Evolutionary conservation across 176 grass and related monocot species (phyloP), one percentile per base, ranked within the genome.

Genomic region (Chloris gayana): DNA sequence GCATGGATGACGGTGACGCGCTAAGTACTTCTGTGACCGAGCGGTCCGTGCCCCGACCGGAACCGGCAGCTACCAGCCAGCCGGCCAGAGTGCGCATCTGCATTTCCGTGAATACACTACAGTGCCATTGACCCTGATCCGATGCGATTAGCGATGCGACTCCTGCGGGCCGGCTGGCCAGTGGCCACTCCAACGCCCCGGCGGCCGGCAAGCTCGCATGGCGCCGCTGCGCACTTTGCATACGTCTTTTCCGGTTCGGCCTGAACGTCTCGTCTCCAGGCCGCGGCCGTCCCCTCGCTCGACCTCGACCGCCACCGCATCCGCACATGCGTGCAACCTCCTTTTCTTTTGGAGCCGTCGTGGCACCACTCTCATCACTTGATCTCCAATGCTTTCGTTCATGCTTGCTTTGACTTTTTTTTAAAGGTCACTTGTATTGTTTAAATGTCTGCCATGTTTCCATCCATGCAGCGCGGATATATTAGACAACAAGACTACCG

Each of bases 201-300:
- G n/a, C 31, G n/a, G 11, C 53, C 78, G 72, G 79, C 79, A 77
- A 82, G 78, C 72, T 76, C 53, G 78, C 72, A 64, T 82, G 72
- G 85, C 31, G 18, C 14, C n/a, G 31, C 47, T 59, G 50, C 62
- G 50, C 63, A 42, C 51, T 64, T 76, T 62, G 65, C 53, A 19
- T 42, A n/a, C n/a, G 64, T 77, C 65, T 76, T 87, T 64, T 82
- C 54, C 33, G 60, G 41, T 76, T 47, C 26, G 29, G 57, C 61
- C 51, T 77, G 47, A 74, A 31, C n/a, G 47, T 21, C 72, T 69
- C 35, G 45, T 59, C 25, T n/a, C 37, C 22, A 68, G 26, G 9
- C 6, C 37, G 32, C 9, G 70, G 22, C 22, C 15, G 65, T 37
- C 80, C 21, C 6, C 29, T 37, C 68, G 33, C 41, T 37, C 68